phyloP scores from a whole-genome alignment of 2,329 filamentous ascomycete genomes.

The Zymoseptoria pseudotritici region DNA sequence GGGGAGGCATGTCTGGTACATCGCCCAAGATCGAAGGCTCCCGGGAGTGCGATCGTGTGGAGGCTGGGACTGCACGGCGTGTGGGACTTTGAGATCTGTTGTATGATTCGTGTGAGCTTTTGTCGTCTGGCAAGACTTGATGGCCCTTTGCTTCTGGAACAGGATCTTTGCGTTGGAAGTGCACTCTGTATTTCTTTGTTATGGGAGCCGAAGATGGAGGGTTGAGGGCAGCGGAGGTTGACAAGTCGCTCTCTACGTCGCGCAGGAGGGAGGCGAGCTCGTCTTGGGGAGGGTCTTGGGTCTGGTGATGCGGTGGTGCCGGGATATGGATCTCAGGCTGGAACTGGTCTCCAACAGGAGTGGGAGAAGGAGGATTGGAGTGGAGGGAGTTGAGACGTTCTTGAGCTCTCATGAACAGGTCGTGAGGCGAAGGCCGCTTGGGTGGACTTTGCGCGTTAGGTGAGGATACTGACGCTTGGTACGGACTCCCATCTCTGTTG shows the following conservation, averaged over 20 bases:
- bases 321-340: conserved; percentile 9
- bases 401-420: conserved; percentile 25
- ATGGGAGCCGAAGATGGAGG: conserved; percentile 15
- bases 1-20: conserved; percentile 47
- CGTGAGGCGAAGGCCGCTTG: conserved; percentile 35
- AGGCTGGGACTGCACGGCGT: conserved; percentile 39
- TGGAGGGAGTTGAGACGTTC: conserved; percentile 11
- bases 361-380: conserved; percentile 3
- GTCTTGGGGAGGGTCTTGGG: conserved; percentile 28
- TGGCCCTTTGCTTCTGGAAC: neutral
- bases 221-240: conserved; percentile 15
- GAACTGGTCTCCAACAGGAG: conserved; percentile 10
- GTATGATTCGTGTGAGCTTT: conserved; percentile 26
- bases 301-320: neutral
- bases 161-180: conserved; percentile 15
- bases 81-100: conserved; percentile 36
- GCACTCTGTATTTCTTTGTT: conserved; percentile 26
- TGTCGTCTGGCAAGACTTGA: conserved; percentile 5
- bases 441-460: conserved; percentile 3
- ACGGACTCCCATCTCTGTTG: conserved; percentile 35
- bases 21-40: conserved; percentile 45
- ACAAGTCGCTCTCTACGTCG: conserved; percentile 32
- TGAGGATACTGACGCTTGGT: conserved; percentile 22
- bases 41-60: conserved; percentile 39
- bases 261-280: conserved; percentile 39